Percentiles rank a stretch among this genome's conserved stretches.
Evolutionary conservation across 768 basidiomycete species (phyloP).

Genomic region (Termitomyces sp.): DNA sequence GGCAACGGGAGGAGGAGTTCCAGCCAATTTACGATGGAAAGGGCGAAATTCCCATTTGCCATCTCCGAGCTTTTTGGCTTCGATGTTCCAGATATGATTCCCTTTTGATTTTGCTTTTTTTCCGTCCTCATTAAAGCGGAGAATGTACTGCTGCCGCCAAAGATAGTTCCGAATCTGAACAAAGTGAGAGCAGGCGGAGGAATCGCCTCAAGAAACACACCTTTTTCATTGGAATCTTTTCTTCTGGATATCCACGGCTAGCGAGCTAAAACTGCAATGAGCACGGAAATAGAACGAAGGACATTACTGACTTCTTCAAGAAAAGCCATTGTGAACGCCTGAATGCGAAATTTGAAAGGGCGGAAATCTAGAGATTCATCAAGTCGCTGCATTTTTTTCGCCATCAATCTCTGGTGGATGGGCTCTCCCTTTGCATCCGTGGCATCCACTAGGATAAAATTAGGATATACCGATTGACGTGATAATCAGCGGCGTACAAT

Average conservation of each 20-base stretch:
- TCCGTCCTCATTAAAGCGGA: slow-evolving; percentile 97
- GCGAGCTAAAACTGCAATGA: slow-evolving; percentile 53
- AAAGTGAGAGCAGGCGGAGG: slow-evolving; percentile 8
- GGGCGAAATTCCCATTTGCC: slow-evolving; percentile 85
- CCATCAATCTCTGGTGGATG: slow-evolving; percentile 98
- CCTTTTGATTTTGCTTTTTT: slow-evolving; percentile 99
- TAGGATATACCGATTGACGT: slow-evolving; percentile 18
- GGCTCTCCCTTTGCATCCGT: slow-evolving; percentile 94
- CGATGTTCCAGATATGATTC: slow-evolving; percentile 99
- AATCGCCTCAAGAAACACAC: slow-evolving; percentile 34
- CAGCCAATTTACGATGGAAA: slow-evolving; percentile 86
- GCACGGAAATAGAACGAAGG: background rate
- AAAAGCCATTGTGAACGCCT: slow-evolving; percentile 95
- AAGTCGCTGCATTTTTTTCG: slow-evolving; percentile 96
- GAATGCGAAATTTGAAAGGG: slow-evolving; percentile 98
- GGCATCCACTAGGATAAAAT: slow-evolving; percentile 67
- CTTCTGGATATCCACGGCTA: slow-evolving; percentile 83
- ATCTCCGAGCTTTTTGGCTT: slow-evolving; percentile 80
- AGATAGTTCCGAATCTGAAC: slow-evolving; percentile 87
- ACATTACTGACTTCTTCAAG: slow-evolving; percentile 70
- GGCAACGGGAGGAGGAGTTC: slow-evolving; percentile 76
- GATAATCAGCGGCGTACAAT: slow-evolving; percentile 50
- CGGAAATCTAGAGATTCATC: slow-evolving; percentile 97
- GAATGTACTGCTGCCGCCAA: slow-evolving; percentile 92
- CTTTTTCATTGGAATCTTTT: slow-evolving; percentile 97